phyloP scores from a whole-genome alignment of 345 rosid genomes.

The Brassica rapa region DNA sequence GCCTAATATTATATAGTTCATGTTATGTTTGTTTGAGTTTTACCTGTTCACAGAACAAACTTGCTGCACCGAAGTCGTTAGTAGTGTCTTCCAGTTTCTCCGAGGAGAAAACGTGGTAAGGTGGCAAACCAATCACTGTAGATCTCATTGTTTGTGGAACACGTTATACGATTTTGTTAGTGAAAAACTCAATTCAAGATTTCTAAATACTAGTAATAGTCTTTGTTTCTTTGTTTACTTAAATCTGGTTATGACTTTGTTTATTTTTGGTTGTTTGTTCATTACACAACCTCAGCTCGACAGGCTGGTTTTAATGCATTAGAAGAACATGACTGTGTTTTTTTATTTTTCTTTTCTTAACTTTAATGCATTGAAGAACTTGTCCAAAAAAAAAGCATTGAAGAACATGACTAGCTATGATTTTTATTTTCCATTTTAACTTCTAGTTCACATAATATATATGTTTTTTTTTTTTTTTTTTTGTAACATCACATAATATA shows the following conservation, averaged over 20 bases:
- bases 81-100: constrained; percentile 90
- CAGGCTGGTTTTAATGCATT: constrained; percentile 32
- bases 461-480: no score
- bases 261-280: no score
- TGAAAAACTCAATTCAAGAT: constrained; percentile 17
- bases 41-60: constrained; percentile 57
- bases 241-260: constrained; percentile 44
- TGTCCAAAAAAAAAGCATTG: no score
- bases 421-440: not conserved
- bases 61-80: constrained; percentile 64
- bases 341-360: not conserved
- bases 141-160: constrained; percentile 86
- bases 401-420: not conserved
- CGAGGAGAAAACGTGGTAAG: constrained; percentile 52
- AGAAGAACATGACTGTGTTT: constrained; percentile 3
- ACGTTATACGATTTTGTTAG: constrained; percentile 40
- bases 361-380: not conserved
- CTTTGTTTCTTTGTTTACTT: constrained; percentile 47
- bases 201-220: not conserved
- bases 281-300: constrained; percentile 32
- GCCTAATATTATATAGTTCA: no score
- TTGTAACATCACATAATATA: not conserved
- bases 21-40: constrained; percentile 2
- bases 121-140: constrained; percentile 72
- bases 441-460: constrained; percentile 10